phyloP scores from a whole-genome alignment of 495 filamentous ascomycete genomes.

The Trichoderma asperelloides region DNA sequence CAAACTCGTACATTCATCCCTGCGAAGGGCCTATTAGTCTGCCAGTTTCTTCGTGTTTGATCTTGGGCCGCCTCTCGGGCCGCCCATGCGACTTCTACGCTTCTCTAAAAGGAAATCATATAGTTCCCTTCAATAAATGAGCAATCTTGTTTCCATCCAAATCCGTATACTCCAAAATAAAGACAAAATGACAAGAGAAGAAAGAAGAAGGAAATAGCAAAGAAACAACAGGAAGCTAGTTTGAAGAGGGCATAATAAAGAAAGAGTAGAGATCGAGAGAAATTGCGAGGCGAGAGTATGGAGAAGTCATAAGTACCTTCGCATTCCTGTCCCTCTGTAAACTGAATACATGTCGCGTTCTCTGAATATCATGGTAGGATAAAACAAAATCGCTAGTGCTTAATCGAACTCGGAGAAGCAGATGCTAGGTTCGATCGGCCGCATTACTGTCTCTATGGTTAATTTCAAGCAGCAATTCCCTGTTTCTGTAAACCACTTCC shows the following conservation, averaged over 20 bases:
- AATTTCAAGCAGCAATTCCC: not conserved
- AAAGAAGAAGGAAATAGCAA: not conserved
- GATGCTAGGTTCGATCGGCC: not conserved
- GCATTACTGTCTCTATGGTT: not conserved
- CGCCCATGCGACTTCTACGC: not conserved
- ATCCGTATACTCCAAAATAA: not conserved
- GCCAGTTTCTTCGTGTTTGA: not conserved
- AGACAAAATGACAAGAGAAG: not conserved
- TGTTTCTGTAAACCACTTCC: not conserved
- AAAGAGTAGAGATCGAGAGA: no score
- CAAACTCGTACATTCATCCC: constrained; percentile 4
- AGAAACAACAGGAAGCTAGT: not conserved
- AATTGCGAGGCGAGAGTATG: no score
- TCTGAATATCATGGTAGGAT: not conserved
- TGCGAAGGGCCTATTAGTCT: constrained; percentile 5
- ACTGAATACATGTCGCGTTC: not conserved
- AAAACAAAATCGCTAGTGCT: not conserved
- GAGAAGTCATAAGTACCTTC: no score
- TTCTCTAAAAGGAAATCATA: not conserved
- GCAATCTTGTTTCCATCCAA: not conserved
- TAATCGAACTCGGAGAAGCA: not conserved
- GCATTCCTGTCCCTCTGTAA: no score
- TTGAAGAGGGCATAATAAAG: no score
- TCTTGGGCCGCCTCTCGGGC: no score
- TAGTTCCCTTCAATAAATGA: not conserved